Evolutionary conservation across 202 grass and related monocot species (phyloP).

Genomic region (Carex arenaria): DNA sequence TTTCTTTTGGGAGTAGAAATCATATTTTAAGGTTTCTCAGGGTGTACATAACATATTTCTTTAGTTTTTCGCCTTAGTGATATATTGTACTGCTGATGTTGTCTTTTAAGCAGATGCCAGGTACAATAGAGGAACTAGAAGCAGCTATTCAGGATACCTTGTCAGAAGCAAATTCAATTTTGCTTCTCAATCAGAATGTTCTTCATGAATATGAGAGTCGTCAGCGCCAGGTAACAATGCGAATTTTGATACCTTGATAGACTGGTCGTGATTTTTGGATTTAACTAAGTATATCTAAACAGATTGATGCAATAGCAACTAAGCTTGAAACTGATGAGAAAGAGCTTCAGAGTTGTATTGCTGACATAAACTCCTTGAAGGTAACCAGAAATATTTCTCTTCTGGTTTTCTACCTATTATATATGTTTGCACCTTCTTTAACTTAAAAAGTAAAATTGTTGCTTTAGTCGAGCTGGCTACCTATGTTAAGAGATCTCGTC

Average conservation of each 20-base stretch:
- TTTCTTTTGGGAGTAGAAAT: background rate
- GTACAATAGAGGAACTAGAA: conserved; percentile 73
- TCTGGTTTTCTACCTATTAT: background rate
- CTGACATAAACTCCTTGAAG: conserved; percentile 40
- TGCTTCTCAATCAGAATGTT: conserved; percentile 92
- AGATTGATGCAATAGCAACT: conserved; percentile 31
- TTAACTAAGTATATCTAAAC: conserved; percentile 5
- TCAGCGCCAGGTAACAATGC: conserved; percentile 53
- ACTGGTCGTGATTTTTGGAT: conserved; percentile 3
- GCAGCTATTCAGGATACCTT: conserved; percentile 75
- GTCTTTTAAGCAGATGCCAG: conserved; percentile 52
- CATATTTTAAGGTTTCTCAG: background rate
- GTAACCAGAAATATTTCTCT: conserved; percentile 12
- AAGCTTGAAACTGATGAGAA: conserved; percentile 35
- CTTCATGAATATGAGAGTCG: conserved; percentile 83
- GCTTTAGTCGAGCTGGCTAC: conserved; percentile 84
- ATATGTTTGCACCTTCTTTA: background rate
- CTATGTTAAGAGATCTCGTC: conserved; percentile 63
- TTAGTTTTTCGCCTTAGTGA: background rate
- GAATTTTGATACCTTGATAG: background rate
- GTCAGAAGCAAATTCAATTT: conserved; percentile 89
- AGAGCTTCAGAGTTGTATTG: conserved; percentile 26
- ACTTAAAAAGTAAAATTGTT: background rate
- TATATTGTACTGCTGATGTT: background rate
- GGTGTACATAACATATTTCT: background rate